Percentiles rank a stretch among this genome's conserved stretches.
Conservation (phyloP, 257 asterid species). For the Solanum bulbocastanum region DNA sequence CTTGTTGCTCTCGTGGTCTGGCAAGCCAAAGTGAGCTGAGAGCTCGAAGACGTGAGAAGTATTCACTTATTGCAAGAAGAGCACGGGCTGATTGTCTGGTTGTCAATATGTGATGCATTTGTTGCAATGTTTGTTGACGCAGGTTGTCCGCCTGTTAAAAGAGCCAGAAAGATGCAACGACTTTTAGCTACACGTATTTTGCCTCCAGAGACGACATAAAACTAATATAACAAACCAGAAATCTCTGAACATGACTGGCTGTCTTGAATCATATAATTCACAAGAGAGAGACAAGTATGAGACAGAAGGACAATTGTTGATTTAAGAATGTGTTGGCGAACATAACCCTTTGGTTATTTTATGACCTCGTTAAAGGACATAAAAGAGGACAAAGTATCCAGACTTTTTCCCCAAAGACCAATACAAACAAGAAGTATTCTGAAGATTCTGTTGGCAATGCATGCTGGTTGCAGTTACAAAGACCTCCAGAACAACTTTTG, state of each 20-base stretch:
- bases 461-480: background rate
- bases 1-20: conserved; percentile 61
- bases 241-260: background rate
- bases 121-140: conserved; percentile 81
- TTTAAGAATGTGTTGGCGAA: background rate
- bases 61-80: conserved; percentile 59
- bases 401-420: background rate
- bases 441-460: background rate
- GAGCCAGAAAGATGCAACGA: background rate
- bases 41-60: conserved; percentile 84
- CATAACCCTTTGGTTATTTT: background rate
- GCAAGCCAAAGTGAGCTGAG: conserved; percentile 96
- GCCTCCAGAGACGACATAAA: background rate
- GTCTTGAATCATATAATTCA: background rate
- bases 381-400: background rate
- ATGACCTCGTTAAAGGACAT: background rate
- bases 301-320: background rate
- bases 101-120: conserved; percentile 75
- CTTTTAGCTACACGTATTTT: background rate
- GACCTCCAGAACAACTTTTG: background rate
- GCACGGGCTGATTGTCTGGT: conserved; percentile 92
- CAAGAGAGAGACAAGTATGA: background rate
- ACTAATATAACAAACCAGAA: background rate
- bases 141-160: conserved; percentile 69
- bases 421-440: background rate